Base-by-base conservation (phyloP, 2,329 filamentous ascomycete genomes). In the Fusarium caatingaense region DNA sequence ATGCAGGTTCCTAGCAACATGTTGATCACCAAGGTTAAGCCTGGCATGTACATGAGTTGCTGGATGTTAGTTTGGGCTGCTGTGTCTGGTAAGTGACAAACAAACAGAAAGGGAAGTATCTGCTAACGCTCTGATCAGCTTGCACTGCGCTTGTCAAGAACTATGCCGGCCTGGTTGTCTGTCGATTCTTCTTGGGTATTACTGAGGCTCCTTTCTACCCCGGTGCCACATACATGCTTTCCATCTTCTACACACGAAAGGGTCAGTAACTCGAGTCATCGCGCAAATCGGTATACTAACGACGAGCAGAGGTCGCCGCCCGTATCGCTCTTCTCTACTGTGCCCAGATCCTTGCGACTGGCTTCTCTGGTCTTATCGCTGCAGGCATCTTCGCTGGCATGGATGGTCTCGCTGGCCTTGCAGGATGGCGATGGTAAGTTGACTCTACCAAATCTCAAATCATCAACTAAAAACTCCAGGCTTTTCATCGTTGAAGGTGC, bases 281-380 rank as follows among this genome's bases (percentile, higher is more conserved):
- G 3, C 3, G 34, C 34, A 11, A 37, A 4, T 5, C 3, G 20
- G 20, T 12, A 41, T 37, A 32, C 45, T 71, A 12, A 71, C 9
- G 6, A n/a, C 4, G 49, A 91, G 90, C 73, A 73, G 90, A 91
- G 76, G 80, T 91, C 3, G 88, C 86, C 7, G 81, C 90, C 32
- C 83, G 89, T 6, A 90, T 89, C 28, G 87, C 88, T 6, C 79
- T 90, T 5, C 82, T 81, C 3, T 81, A 85, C 66, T 88, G 88
- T 2, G 91, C 89, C 0, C 88, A 89, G 8, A 82, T 92, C 16
- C 84, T 92, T 3, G 89, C 88, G 1, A 90, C 89, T 2, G 90
- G 90, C 1, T 92, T 93, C 72, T 90, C 89, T 0, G 90, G 89
- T 3, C 77, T 89, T 6, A 86, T 89, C 34, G 85, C 86, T 1